Evolutionary conservation across 1,139 yeast species (phyloP).

Genomic region (Groenewaldozyma auringiensis): DNA sequence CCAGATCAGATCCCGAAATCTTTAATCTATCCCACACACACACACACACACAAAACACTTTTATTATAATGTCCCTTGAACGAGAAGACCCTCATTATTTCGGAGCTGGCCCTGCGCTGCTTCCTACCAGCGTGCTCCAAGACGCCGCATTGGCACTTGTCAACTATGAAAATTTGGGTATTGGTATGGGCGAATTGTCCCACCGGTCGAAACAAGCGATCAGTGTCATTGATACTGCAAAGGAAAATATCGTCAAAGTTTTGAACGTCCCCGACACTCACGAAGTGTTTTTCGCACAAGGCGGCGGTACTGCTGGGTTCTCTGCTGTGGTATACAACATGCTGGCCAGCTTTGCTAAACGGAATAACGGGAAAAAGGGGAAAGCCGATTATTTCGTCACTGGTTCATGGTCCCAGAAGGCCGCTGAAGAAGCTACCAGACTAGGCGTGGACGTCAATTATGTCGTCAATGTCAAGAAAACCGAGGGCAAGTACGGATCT

Average conservation of each 20-base stretch:
- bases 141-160: conserved; percentile 81
- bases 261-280: conserved; percentile 80
- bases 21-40: neutral
- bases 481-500: conserved; percentile 43
- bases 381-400: conserved; percentile 83
- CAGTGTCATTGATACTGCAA: conserved; percentile 68
- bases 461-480: conserved; percentile 56
- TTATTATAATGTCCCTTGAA: conserved; percentile 2
- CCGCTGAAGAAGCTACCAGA: conserved; percentile 77
- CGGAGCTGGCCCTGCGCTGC: conserved; percentile 96
- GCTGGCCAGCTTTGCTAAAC: conserved; percentile 63
- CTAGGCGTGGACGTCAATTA: conserved; percentile 71
- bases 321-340: conserved; percentile 80
- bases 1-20: neutral
- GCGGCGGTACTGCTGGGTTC: conserved; percentile 96
- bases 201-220: conserved; percentile 86
- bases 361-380: conserved; percentile 50
- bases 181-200: conserved; percentile 93
- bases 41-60: neutral
- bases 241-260: conserved; percentile 53
- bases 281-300: conserved; percentile 90
- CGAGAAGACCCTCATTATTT: conserved; percentile 56
- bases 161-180: conserved; percentile 56
- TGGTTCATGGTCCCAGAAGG: conserved; percentile 89
- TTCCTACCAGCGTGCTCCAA: conserved; percentile 76